Conservation (phyloP, 441 rosid genomes). For the Geranium incanum region DNA sequence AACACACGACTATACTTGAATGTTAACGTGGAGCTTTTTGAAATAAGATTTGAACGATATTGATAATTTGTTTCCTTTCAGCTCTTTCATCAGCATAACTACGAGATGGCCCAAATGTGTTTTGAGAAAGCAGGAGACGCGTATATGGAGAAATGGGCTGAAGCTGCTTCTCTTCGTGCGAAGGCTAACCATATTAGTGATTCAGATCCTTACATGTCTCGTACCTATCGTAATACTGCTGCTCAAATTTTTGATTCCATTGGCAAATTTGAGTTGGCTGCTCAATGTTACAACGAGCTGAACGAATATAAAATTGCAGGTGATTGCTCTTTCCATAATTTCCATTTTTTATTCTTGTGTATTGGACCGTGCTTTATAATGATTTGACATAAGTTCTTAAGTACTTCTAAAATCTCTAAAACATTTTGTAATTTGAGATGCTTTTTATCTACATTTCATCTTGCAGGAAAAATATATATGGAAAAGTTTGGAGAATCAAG, state of each 20-base stretch:
- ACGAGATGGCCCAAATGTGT: constrained; percentile 7
- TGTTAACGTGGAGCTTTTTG: too few relatives aligned
- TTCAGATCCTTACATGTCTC: constrained; percentile 3
- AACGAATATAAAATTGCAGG: constrained; percentile 17
- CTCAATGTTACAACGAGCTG: neutral
- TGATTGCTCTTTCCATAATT: neutral
- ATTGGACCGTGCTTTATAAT: neutral
- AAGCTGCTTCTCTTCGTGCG: constrained; percentile 7
- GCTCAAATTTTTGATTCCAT: constrained; percentile 8
- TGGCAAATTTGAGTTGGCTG: constrained; percentile 7
- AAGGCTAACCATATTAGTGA: neutral
- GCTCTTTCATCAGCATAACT: neutral
- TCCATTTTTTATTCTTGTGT: neutral
- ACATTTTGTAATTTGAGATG: neutral
- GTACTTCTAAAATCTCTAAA: neutral
- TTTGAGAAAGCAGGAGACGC: constrained; percentile 13
- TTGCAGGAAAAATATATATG: constrained; percentile 15
- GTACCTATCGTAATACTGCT: neutral
- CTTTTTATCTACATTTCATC: neutral
- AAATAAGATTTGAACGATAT: neutral
- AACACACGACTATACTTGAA: too few relatives aligned
- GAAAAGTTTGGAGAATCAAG: constrained; percentile 16
- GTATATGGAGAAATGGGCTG: constrained; percentile 7
- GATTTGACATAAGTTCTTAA: neutral
- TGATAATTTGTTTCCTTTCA: neutral